Evolutionary conservation across 352 stramenopile genomes (phyloP).

Genomic region (Pythium sp.): DNA sequence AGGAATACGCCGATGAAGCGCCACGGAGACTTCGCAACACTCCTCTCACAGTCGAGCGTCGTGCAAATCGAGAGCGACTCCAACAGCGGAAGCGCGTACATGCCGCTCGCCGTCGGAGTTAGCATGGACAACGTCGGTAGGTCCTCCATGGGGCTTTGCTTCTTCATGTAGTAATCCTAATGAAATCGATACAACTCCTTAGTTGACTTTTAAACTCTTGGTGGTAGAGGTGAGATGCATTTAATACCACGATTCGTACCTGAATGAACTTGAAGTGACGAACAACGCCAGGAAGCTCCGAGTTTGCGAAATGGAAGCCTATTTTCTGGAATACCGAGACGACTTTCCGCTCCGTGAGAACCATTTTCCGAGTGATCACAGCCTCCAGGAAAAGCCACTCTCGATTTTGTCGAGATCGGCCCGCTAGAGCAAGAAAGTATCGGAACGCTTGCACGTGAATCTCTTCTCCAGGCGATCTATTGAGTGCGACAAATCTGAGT

Average conservation of each 20-base stretch:
- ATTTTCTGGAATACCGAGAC: slow-evolving; percentile 44
- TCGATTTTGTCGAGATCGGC: slow-evolving; percentile 36
- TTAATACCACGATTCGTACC: slow-evolving; percentile 17
- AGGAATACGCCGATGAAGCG: slow-evolving; percentile 54
- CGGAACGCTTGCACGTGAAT: slow-evolving; percentile 57
- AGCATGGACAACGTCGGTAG: slow-evolving; percentile 60
- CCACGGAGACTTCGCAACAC: slow-evolving; percentile 30
- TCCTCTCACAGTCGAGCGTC: slow-evolving; percentile 31
- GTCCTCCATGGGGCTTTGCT: slow-evolving; percentile 56
- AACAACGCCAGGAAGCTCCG: slow-evolving; percentile 49
- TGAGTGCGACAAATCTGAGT: background rate
- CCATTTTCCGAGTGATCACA: slow-evolving; percentile 56
- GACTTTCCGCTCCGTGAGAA: slow-evolving; percentile 64
- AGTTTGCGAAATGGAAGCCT: slow-evolving; percentile 48
- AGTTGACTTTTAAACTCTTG: background rate
- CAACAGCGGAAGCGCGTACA: slow-evolving; percentile 51
- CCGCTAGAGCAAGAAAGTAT: slow-evolving; percentile 50
- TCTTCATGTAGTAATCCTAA: slow-evolving; percentile 46
- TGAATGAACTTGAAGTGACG: slow-evolving; percentile 47
- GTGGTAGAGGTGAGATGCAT: background rate
- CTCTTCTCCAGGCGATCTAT: slow-evolving; percentile 48
- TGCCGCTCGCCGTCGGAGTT: slow-evolving; percentile 28
- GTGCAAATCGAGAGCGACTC: slow-evolving; percentile 40
- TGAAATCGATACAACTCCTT: background rate
- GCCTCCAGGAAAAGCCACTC: slow-evolving; percentile 59